These are phyloP conservation scores for Metroxylon sagu DNA, from an alignment of 176 grass and related monocot species.

Conservation along the genomic window DNA sequence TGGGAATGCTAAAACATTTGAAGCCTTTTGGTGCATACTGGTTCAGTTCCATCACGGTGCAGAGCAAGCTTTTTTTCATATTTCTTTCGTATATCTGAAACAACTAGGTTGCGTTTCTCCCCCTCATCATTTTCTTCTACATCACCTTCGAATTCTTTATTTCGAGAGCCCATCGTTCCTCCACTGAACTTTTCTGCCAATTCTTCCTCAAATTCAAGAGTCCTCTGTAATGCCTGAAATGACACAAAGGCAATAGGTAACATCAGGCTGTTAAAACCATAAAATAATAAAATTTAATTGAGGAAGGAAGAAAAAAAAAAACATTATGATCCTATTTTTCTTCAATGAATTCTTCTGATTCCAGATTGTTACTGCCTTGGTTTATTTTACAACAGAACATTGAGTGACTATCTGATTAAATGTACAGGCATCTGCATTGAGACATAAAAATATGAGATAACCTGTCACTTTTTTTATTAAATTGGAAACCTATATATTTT, in stretches of 20 bases:
- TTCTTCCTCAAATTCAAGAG: constrained; percentile 99
- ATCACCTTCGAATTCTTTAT: constrained; percentile 53
- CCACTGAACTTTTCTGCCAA: constrained; percentile 96
- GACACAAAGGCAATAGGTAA: not conserved
- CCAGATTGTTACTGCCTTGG: no score
- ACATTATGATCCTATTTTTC: no score
- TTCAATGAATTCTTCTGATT: no score
- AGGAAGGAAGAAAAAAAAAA: not conserved
- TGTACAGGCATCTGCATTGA: no score
- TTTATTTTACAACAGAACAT: no score
- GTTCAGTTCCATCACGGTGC: constrained; percentile 35
- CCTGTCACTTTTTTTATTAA: no score
- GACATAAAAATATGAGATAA: no score
- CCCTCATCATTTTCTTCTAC: constrained; percentile 58
- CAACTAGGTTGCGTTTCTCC: constrained; percentile 59
- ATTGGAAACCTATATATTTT: no score
- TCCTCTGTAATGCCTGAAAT: constrained; percentile 78
- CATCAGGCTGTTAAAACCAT: not conserved
- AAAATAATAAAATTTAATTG: not conserved
- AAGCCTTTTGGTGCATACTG: constrained; percentile 29
- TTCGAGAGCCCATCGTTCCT: constrained; percentile 46
- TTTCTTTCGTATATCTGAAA: constrained; percentile 92
- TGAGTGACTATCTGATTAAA: no score
- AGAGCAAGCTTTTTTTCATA: constrained; percentile 81
- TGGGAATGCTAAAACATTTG: not conserved